These are phyloP conservation scores for Clavulina sp. DNA, from an alignment of 768 basidiomycete genomes.

Conservation along the genomic window DNA sequence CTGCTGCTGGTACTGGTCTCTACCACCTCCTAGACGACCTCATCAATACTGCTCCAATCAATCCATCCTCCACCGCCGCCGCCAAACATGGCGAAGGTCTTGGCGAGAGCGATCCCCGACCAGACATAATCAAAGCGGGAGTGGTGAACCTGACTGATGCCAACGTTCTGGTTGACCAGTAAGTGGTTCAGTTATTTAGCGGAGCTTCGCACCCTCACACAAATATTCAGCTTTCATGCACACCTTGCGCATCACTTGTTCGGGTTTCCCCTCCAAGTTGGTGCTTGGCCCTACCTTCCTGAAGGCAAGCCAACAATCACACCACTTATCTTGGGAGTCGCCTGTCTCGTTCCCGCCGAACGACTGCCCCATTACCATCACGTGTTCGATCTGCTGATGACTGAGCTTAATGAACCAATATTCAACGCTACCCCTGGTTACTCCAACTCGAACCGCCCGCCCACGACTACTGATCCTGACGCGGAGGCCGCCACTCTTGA, in stretches of 20 bases:
- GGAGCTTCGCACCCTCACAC: no score
- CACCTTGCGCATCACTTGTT: not conserved
- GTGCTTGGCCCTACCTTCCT: not conserved
- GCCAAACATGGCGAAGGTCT: not conserved
- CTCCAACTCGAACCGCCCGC: not conserved
- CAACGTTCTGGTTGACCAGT: constrained; percentile 1
- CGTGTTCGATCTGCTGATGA: not conserved
- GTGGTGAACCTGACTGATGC: not conserved
- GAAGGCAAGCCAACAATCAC: constrained; percentile 2
- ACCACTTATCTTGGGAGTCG: not conserved
- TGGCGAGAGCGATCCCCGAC: not conserved
- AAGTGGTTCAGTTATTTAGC: not conserved
- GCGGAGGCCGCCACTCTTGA: not conserved
- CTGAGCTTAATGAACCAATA: not conserved
- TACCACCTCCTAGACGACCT: constrained; percentile 1
- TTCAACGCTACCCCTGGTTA: not conserved
- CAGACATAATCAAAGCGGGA: not conserved
- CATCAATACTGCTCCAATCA: not conserved
- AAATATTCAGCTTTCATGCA: not conserved
- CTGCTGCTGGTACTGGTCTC: not conserved
- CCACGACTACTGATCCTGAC: not conserved
- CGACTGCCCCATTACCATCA: not conserved
- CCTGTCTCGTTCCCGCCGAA: not conserved
- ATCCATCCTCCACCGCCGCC: not conserved
- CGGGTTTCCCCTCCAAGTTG: not conserved